Base-by-base conservation (phyloP, 2,329 filamentous ascomycete species). In the Talaromyces sp. region DNA sequence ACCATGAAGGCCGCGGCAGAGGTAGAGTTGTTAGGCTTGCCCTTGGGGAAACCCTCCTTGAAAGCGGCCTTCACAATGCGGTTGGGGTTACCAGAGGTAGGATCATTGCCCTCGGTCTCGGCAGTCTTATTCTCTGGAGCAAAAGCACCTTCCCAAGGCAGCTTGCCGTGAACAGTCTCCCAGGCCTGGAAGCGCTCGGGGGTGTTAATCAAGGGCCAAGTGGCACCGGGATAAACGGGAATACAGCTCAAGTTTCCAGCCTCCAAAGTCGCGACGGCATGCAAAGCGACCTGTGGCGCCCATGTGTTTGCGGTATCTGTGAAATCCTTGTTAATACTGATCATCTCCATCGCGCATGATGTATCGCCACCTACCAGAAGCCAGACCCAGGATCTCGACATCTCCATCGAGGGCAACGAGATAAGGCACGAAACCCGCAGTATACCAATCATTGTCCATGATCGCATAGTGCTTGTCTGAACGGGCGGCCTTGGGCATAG, bases 91-190 rank as follows among this genome's bases (percentile, higher is more conserved):
- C 76, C 75, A 5, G 72, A 75, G 1, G 77, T 79, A 3, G 76
- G 77, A 54, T 81, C 74, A n/a, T 62, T 70, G 4, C 77, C 78
- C 0, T 65, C 35, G 0, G 67, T 70, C 58, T 80, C 76, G 1
- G 68, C 60, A 0, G 76, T 79, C 4, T 63, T 58, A 54, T 80
- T 80, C 39, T 78, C 68, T 0, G 67, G 65, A 0, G 70, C 70
- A 47, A 80, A 81, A 9, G 69, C 76, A 10, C 78, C 78, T 62
- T 79, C 62, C 75, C 75, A 80, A 1, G 75, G 69, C 2, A 80
- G 65, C 10, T 67, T 65, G 2, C 77, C 78, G 49, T 79, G 73
- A 2, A 79, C 63, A 3, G 66, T 55, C 54, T 79, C 71, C 76
- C 77, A 80, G 4, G 74, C 68, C 47, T 74, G 69, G 63, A 78